Evolutionary conservation across 495 filamentous ascomycete genomes (phyloP).

Genomic region (Diplogelasinospora grovesii): DNA sequence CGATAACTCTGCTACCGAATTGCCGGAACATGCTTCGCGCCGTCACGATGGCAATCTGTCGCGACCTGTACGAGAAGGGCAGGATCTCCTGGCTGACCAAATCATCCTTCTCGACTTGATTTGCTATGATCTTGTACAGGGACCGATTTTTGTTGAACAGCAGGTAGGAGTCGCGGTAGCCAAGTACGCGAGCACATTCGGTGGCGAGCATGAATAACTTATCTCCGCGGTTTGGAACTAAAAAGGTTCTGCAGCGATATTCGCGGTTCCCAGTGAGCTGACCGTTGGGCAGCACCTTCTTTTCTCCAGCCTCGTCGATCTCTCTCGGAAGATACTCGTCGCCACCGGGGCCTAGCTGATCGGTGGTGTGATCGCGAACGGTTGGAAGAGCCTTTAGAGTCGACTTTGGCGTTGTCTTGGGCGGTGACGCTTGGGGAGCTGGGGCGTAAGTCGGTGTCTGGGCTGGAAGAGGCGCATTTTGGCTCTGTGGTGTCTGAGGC

Average conservation of each 20-base stretch:
- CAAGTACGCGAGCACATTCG: slow-evolving; percentile 90
- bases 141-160: slow-evolving; percentile 99
- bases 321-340: slow-evolving; percentile 96
- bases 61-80: slow-evolving; percentile 94
- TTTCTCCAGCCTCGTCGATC: slow-evolving; percentile 86
- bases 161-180: slow-evolving; percentile 94
- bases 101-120: slow-evolving; percentile 92
- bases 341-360: slow-evolving; percentile 84
- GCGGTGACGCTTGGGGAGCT: slow-evolving; percentile 66
- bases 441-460: slow-evolving; percentile 49
- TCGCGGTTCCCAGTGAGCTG: slow-evolving; percentile 74
- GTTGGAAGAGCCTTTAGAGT: slow-evolving; percentile 93
- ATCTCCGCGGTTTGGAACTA: slow-evolving; percentile 78
- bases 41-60: slow-evolving; percentile 97
- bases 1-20: slow-evolving; percentile 93
- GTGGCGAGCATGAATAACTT: slow-evolving; percentile 99
- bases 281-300: slow-evolving; percentile 81
- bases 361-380: slow-evolving; percentile 93
- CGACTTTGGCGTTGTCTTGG: slow-evolving; percentile 83
- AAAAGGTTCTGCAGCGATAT: slow-evolving; percentile 90
- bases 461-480: slow-evolving; percentile 58
- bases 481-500: slow-evolving; percentile 74
- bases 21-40: slow-evolving; percentile 99
- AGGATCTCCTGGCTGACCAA: slow-evolving; percentile 90
- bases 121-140: slow-evolving; percentile 96